Evolutionary conservation across 2,329 filamentous ascomycete species (phyloP).

Genomic region (Verticillium tricorpus): DNA sequence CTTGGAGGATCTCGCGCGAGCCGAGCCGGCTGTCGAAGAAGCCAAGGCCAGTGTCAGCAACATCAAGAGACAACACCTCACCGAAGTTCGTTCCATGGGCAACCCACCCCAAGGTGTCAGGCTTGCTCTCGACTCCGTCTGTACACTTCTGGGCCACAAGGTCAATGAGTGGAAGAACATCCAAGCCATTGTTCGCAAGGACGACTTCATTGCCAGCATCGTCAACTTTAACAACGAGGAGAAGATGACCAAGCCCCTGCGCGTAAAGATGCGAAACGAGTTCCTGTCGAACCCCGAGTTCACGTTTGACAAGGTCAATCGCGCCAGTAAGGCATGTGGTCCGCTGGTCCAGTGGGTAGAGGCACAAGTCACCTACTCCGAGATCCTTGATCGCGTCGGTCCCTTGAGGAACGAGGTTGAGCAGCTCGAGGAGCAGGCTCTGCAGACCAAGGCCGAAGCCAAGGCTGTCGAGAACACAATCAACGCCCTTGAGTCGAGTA

Average conservation of each 20-base stretch:
- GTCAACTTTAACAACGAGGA: constrained; percentile 94
- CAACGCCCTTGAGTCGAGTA: constrained; percentile 77
- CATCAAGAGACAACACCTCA: constrained; percentile 96
- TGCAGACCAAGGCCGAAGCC: constrained; percentile 90
- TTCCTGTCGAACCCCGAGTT: constrained; percentile 93
- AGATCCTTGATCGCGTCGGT: constrained; percentile 90
- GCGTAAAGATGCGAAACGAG: constrained; percentile 86
- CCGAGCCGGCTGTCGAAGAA: constrained; percentile 88
- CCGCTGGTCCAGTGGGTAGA: constrained; percentile 96
- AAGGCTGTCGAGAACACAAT: constrained; percentile 89
- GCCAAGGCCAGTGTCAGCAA: constrained; percentile 96
- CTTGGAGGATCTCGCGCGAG: constrained; percentile 78
- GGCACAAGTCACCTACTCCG: constrained; percentile 96
- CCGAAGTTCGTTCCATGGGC: constrained; percentile 95
- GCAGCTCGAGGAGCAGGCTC: constrained; percentile 78
- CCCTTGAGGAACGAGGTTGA: constrained; percentile 87
- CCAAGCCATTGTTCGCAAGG: constrained; percentile 79
- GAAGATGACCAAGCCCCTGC: constrained; percentile 81
- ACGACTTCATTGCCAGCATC: constrained; percentile 97
- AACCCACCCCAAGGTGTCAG: constrained; percentile 88
- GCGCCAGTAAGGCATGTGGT: constrained; percentile 93
- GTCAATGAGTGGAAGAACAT: constrained; percentile 89
- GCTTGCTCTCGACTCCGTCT: constrained; percentile 92
- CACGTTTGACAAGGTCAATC: constrained; percentile 92
- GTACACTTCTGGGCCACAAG: constrained; percentile 87